Base-by-base conservation (phyloP, 164 flowering plant species). In the Magnolia officinalis region DNA sequence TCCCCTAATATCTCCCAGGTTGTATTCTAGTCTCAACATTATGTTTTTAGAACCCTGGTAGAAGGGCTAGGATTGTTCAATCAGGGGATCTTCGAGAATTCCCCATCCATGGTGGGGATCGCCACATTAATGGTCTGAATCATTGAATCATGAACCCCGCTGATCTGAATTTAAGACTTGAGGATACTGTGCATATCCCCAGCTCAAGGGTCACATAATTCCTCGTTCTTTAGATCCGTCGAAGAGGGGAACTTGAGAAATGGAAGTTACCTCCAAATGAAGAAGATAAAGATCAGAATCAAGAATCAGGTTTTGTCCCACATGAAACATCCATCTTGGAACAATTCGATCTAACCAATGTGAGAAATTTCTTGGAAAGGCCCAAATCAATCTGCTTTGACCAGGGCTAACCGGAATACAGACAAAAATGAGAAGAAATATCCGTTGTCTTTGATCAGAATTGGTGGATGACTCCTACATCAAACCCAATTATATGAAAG, bases 331-430 rank as follows among this genome's bases (percentile, higher is more conserved):
- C 98, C 96, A 95, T 73, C 91, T 73, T 49, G 98, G 96, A 73
- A 95, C 74, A 21, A 95, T 13, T 71, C 78, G 80, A 68, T 92
- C 96, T 31, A 90, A 75, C 96, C 91, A 90, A 67, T 85, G 72
- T 6, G 87, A 88, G 84, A 90, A 91, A 72, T 95, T 95, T 81
- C 98, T 91, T 0, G 95, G 98, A 78, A 89, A 86, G 16, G 81
- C 66, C 91, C 93, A 91, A 80, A 95, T 91, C 81, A 95, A 75
- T 84, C 98, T 89, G 87, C 96, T 95, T 19, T 84, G 78, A 70
- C 98, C 97, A 1, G 98, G 97, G 81, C 92, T 88, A 51, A 95
- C 97, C 19, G 97, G 98, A 83, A 95, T 70, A 72, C 95, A 91
- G 11, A 91, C 80, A 74, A 95, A 90, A 73, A 93, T 79, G 52